phyloP scores from a whole-genome alignment of 257 asterid species.

The Coffea canephora region DNA sequence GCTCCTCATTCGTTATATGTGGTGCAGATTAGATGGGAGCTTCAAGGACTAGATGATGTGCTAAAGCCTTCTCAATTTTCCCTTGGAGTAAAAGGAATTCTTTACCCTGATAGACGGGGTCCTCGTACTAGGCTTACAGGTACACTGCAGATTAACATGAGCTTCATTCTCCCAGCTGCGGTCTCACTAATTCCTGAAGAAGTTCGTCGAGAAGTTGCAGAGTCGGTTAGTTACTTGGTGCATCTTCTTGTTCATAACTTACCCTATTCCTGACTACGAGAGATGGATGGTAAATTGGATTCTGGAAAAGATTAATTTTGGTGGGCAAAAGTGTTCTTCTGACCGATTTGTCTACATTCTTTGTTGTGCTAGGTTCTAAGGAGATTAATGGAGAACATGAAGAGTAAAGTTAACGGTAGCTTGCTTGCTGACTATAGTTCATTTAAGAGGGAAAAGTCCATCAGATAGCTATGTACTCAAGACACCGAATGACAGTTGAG shows the following conservation, averaged over 20 bases:
- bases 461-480: slow-evolving; percentile 11
- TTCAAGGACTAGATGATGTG: slow-evolving; percentile 78
- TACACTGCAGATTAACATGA: slow-evolving; percentile 69
- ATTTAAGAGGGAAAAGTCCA: slow-evolving; percentile 70
- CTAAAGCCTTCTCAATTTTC: slow-evolving; percentile 76
- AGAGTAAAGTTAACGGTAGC: slow-evolving; percentile 70
- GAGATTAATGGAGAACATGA: slow-evolving; percentile 82
- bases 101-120: slow-evolving; percentile 74
- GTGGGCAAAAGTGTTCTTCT: neutral
- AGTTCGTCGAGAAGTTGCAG: slow-evolving; percentile 79
- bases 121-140: slow-evolving; percentile 67
- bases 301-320: neutral
- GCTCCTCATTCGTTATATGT: neutral
- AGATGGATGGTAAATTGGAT: neutral
- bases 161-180: slow-evolving; percentile 75
- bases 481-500: neutral
- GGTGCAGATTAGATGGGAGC: slow-evolving; percentile 87
- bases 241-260: neutral
- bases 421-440: slow-evolving; percentile 71
- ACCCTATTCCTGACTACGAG: neutral
- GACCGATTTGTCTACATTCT: neutral
- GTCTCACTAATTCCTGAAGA: slow-evolving; percentile 77
- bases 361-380: slow-evolving; percentile 53
- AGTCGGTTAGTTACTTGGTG: slow-evolving; percentile 52
- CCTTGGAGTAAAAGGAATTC: slow-evolving; percentile 71